Base-by-base conservation (phyloP, 495 filamentous ascomycete species). In the Aspergillus indologenus region DNA sequence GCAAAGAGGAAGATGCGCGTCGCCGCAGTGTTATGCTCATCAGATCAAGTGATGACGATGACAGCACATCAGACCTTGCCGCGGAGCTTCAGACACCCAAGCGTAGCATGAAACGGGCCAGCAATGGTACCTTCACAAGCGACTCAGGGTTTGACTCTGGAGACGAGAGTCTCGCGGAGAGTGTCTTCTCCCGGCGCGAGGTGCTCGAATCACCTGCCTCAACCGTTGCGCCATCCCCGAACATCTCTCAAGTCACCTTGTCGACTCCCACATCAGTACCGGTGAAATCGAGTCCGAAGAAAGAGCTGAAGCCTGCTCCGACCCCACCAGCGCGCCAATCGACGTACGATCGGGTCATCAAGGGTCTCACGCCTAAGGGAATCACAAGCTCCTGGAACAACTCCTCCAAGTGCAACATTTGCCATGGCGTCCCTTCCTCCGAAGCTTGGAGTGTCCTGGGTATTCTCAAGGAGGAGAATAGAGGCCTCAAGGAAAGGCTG, bases 371-470 rank as follows among this genome's bases (percentile, higher is more conserved):
- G 4, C 73, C 71, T 7, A 74, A 70, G 29, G 68, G 71, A 12
- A 60, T 76, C 50, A 64, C 71, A 12, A 71, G 65, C 54, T 74
- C 72, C 18, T 71, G 75, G 51, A 62, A 62, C 5, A 70, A 66
- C 34, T 60, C 65, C 0, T 68, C 73, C 11, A 79, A 77, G 52
- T 90, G 86, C 45, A 59, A 53, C 19, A 88, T 84, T 57, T 89
- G 86, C 66, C 67, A 83, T 65, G 83, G 88, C 2, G 75, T 82
- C 59, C 78, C 85, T 44, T 74, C 83, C 42, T 84, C 84, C 24
- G 81, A 90, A 56, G 87, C 86, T 14, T 88, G 89, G 89, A 79
- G 85, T 60, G 84, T 89, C 14, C 81, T 90, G 29, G 80, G 85
- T 4, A 61, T 90, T 46, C 69, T 93, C 57, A 81, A 87, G 57